Base-by-base conservation (phyloP, 1,284 basidiomycete genomes). In the Ustilago crameri region DNA sequence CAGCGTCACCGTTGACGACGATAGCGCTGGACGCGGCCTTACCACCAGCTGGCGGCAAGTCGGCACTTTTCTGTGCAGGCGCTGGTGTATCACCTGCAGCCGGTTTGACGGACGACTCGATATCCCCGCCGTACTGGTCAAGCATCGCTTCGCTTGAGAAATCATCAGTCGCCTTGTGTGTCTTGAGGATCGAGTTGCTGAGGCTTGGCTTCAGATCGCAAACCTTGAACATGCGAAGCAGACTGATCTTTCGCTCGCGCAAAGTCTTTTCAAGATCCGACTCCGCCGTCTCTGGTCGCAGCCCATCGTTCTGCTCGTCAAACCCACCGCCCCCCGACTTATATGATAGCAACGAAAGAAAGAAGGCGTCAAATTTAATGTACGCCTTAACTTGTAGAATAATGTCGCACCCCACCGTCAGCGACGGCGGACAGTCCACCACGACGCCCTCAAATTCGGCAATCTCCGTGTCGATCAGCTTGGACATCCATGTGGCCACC, bases 201-300 rank as follows among this genome's bases (percentile, higher is more conserved):
- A 72, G 51, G 23, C 64, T 59, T 1, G 80, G 75, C 40, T 59
- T 65, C 38, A 84, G 52, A 7, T 74, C 69, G 51, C 78, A 81
- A 9, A 78, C 70, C 12, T 75, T 57, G 32, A 84, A 83, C 41
- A 84, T 65, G 23, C 75, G 65, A 3, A 79, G 42, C 23, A 84
- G 50, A 5, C 76, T 87, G n/a, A 85, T 84, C 78, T 93, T 94
- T 34, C 93, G 86, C 78, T 91, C 89, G 34, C 91, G 87, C n/a
- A 95, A 85, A 17, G 83, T 84, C 67, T 89, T 88, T 84, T 95
- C 93, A 54, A 89, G 87, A 3, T 86, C 85, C 0, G 91, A 93
- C 79, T 94, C 93, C 47, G 88, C 85, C 0, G 90, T 90, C 82
- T 92, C 90, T 17, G 68, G 56, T 9, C 62, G 42, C 50, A 75